Evolutionary conservation across 768 basidiomycete species (phyloP), one percentile per base, ranked within the genome.

Genomic region (Heimioporus sp.): DNA sequence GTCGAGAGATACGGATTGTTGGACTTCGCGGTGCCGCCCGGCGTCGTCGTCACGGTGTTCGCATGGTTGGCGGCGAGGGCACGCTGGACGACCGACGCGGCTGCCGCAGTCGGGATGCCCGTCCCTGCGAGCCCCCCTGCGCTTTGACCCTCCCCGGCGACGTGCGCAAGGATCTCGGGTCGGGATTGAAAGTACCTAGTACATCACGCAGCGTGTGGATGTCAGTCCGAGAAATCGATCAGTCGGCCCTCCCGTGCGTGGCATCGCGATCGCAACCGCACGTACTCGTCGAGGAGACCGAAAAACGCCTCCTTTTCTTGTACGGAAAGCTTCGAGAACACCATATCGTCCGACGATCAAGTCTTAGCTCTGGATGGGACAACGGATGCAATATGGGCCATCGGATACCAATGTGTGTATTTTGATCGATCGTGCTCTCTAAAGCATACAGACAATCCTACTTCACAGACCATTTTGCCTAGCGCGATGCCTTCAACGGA

Each of bases 231-330:
- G n/a, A n/a, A n/a, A n/a, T n/a, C 47, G 39, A 49, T 52, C 44
- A 36, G 24, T 28, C 49, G 35, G 7, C 35, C 38, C 43, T 38
- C 28, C 32, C 37, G 19, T 24, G 35, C 35, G 46, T 39, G 34
- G 4, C 15, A 21, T 42, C 21, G 20, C 12, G 4, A 30, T n/a
- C n/a, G n/a, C n/a, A n/a, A n/a, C n/a, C 43, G 21, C 37, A 53
- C 59, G 71, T 67, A 90, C 90, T 92, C 90, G 65, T 92, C 90
- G 34, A 92, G 73, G 20, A 92, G 78, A 30, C 79, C 76, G 63
- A 92, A 92, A 69, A 92, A 91, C 13, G 90, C 89, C 49, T 87
- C 80, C 66, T 91, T 91, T 67, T 92, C 90, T 56, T 82, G 71
- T 46, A 70, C 54, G 17, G 80, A 73, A 42, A 92, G 77, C 57